These are phyloP conservation scores for Salix suchowensis DNA, from an alignment of 345 rosid species.

Conservation along the genomic window DNA sequence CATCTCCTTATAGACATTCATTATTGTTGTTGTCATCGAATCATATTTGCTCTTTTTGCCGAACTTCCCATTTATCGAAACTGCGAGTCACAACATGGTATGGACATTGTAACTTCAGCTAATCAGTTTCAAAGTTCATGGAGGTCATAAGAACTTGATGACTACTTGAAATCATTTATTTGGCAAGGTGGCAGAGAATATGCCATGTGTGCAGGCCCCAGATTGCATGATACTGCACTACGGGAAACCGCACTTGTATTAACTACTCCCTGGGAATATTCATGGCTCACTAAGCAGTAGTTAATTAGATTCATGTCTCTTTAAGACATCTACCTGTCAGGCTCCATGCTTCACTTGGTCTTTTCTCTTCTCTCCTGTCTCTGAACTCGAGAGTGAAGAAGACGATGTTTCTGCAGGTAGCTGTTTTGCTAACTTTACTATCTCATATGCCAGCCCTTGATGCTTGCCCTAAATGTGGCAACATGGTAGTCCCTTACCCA, in stretches of 20 bases:
- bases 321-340: slow-evolving; percentile 5
- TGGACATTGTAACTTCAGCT: neutral
- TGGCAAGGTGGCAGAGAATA: neutral
- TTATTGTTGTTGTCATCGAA: neutral
- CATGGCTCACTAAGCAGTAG: too few relatives aligned
- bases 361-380: neutral
- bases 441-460: slow-evolving; percentile 24
- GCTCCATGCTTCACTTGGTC: slow-evolving; percentile 7
- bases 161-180: neutral
- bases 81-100: too few relatives aligned
- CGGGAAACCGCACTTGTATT: neutral
- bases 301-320: slow-evolving; percentile 16
- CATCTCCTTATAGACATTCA: neutral
- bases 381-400: neutral
- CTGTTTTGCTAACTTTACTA: slow-evolving; percentile 18
- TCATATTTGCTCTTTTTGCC: neutral
- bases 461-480: slow-evolving; percentile 53
- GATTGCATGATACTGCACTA: neutral
- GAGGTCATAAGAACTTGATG: neutral
- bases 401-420: slow-evolving; percentile 20
- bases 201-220: neutral
- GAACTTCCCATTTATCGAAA: neutral
- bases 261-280: too few relatives aligned
- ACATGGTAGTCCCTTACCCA: slow-evolving; percentile 48
- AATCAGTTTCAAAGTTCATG: slow-evolving; percentile 23